Base-by-base conservation (phyloP, 2,329 filamentous ascomycete genomes). In the Microdochium trichocladiopsis region DNA sequence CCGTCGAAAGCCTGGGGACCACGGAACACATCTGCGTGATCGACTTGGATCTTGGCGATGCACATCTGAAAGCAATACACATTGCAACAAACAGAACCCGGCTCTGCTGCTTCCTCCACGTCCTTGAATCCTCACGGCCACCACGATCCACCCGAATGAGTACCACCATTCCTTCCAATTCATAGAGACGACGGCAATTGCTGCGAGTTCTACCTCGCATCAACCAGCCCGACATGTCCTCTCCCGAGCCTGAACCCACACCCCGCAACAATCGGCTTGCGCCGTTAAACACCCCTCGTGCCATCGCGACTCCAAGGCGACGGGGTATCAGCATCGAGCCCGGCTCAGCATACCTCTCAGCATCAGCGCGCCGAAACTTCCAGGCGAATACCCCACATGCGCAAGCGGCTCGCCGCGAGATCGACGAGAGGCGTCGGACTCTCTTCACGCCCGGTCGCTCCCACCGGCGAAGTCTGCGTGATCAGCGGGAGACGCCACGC, bases 381-480 rank as follows among this genome's bases (percentile, higher is more conserved):
- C 71, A 73, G 64, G 69, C 71, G 12, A 70, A 74, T 2, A 86
- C 83, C 18, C 83, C 83, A 0, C 83, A 86, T 62, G 81, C 78
- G 48, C 78, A 77, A 58, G 82, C 82, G 11, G 83, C 83, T 45
- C 76, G 76, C 48, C 73, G 78, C 47, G 76, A 81, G 28, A 72
- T 85, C 50, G 76, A 84, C 57, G 74, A 78, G 56, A 79, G 82
- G 4, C 77, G 83, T 43, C 76, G 78, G 2, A 79, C 79, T 48
- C 70, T 82, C 48, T 75, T 83, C 55, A 86, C 83, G 0, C 83
- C 83, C 0, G 81, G 80, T 18, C 77, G 77, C 56, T 75, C 76
- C 51, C 75, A 78, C 21, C 73, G 83, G n/a, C 76, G 75, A 58
- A 85, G 82, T 61, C 61, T 78, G 50, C 75, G 77, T 72, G 80